A percentile compares a stretch with the other conserved stretches of the same genome.
These are phyloP conservation scores for Skeletonema tropicum DNA, from an alignment of 108 stramenopile genomes.

Conservation along the genomic window DNA sequence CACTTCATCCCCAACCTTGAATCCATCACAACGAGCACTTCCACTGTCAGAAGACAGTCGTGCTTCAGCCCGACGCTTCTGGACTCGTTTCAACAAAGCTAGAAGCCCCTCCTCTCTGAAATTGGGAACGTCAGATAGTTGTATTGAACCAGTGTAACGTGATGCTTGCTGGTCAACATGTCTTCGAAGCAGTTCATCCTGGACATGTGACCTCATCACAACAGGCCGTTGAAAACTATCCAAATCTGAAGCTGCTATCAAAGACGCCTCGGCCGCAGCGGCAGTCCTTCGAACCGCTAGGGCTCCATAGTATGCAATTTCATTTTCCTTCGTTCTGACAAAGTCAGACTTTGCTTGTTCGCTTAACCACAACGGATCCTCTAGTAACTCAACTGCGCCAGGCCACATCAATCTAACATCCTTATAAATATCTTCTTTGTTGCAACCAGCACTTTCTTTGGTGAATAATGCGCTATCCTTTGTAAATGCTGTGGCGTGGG, in stretches of 20 bases:
- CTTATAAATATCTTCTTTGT: constrained; percentile 55
- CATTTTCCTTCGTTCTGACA: constrained; percentile 82
- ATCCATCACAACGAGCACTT: constrained; percentile 78
- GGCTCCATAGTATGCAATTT: constrained; percentile 81
- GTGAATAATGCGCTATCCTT: constrained; percentile 25
- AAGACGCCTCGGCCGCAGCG: constrained; percentile 65
- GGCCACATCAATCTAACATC: constrained; percentile 75
- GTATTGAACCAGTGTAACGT: constrained; percentile 52
- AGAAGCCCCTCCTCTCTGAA: constrained; percentile 76
- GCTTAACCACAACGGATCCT: constrained; percentile 65
- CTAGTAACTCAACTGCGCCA: constrained; percentile 74
- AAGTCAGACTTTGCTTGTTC: constrained; percentile 63
- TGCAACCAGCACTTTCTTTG: constrained; percentile 12
- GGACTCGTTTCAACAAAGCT: constrained; percentile 66
- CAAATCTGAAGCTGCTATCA: constrained; percentile 48
- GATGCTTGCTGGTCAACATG: constrained; percentile 55
- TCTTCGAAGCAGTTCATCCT: constrained; percentile 66
- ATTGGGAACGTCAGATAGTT: constrained; percentile 63
- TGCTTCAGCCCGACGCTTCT: constrained; percentile 71
- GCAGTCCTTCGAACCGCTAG: constrained; percentile 75
- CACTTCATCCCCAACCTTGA: constrained; percentile 56
- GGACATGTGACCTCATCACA: constrained; percentile 46
- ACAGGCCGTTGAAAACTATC: constrained; percentile 55
- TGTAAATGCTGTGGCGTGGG: constrained; percentile 59
- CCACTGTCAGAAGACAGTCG: constrained; percentile 62